Base-by-base conservation (phyloP, 75 land plant genomes). In the Picea sitchensis region DNA sequence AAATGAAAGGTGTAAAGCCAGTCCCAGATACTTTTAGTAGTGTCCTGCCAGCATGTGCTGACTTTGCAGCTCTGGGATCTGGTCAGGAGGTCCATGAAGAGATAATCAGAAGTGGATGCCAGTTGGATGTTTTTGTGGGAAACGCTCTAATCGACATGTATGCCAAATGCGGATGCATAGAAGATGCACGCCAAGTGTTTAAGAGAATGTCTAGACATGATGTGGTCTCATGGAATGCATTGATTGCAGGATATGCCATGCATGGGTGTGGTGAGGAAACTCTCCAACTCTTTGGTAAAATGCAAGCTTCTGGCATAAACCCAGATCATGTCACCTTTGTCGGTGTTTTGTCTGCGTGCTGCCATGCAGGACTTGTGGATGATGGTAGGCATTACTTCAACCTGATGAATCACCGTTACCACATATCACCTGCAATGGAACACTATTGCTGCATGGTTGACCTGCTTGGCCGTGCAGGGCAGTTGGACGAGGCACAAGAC, bases 101-200 rank as follows among this genome's bases (percentile, higher is more conserved):
- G 47, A 56, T 79, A n/a, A 36, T 84, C 3, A 84, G 81, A 71
- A 41, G 81, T 76, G 77, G 82, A 18, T 32, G 62, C 15, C 78
- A 38, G 44, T 12, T 15, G 4, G 74, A 82, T 75, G 36, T 56
- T 9, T 84, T 78, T 78, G 84, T 89, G 59, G 86, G 86, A 2
- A 80, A 81, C 58, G 82, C 91, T 20, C 84, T 89, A 31, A 71
- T 89, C 56, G 84, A 82, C 14, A 76, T 87, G 56, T 89, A 89
- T 75, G 72, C 65, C 1, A 79, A 81, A 63, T 79, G 68, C 60
- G 85, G 84, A 5, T 31, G 23, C 9, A 38, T 87, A 2, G 60
- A 32, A 11, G 76, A 84, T 82, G 89, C 85, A 41, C 23, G 63
- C 18, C 32, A 76, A 14, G 84, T 78, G 54, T 89, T 89, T 74